Evolutionary conservation across 2,329 filamentous ascomycete species (phyloP).

Genomic region (Aspergillus amoenus): DNA sequence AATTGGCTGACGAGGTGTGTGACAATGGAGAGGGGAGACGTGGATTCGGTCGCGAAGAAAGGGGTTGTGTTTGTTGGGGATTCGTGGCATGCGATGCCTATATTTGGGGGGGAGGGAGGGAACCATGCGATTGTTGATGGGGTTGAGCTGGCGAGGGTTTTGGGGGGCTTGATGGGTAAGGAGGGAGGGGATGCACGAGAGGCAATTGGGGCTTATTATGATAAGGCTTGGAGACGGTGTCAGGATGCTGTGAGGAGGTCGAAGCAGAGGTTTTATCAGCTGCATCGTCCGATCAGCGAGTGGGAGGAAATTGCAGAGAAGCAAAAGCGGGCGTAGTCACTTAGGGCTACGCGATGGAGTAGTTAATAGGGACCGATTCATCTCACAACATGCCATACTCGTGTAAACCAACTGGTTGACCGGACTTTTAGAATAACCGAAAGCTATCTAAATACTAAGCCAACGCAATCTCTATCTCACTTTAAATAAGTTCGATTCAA

Average conservation of each 20-base stretch:
- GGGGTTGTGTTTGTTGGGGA: constrained; percentile 11
- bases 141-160: constrained; percentile 9
- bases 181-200: not conserved
- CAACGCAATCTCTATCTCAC: not conserved
- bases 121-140: constrained; percentile 12
- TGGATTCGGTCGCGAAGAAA: not conserved
- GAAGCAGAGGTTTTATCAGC: constrained; percentile 8
- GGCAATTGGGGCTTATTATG: constrained; percentile 7
- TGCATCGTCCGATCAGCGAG: constrained; percentile 14
- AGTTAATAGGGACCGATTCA: too few relatives aligned
- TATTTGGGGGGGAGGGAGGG: constrained; percentile 13
- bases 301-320: constrained; percentile 11
- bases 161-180: not conserved
- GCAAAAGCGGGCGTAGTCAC: not conserved
- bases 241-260: constrained; percentile 12
- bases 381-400: too few relatives aligned
- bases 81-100: constrained; percentile 16
- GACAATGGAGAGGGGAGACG: not conserved
- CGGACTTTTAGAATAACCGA: too few relatives aligned
- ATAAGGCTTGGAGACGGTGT: constrained; percentile 2
- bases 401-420: too few relatives aligned
- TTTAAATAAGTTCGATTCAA: not conserved
- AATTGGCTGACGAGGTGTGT: constrained; percentile 11
- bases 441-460: not conserved
- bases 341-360: not conserved